Evolutionary conservation across 352 stramenopile species (phyloP).

Genomic region (Pythium utonaiense): DNA sequence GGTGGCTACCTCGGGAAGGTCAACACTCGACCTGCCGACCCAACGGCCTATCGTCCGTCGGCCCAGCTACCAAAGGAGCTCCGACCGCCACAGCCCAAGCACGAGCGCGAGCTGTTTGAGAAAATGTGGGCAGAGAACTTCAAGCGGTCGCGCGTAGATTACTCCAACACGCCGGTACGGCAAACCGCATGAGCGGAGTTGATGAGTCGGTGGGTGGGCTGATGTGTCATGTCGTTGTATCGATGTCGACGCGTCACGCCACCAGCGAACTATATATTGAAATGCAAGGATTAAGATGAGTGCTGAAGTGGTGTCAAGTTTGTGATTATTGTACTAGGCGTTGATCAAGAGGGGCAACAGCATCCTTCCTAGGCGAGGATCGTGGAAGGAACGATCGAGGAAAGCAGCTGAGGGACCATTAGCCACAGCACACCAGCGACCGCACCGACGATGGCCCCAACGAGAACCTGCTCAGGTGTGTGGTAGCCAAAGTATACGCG

Average conservation of each 20-base stretch:
- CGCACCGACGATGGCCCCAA: neutral
- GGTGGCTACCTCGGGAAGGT: slow-evolving; percentile 74
- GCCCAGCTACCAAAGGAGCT: slow-evolving; percentile 83
- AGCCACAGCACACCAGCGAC: neutral
- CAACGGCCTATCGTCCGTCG: slow-evolving; percentile 53
- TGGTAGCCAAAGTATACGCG: neutral
- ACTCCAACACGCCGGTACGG: slow-evolving; percentile 23
- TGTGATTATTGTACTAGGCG: no score
- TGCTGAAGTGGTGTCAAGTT: neutral
- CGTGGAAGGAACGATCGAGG: neutral
- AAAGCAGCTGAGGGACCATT: neutral
- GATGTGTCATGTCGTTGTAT: no score
- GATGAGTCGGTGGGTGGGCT: neutral
- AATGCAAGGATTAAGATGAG: neutral
- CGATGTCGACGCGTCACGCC: no score
- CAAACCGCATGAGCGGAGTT: slow-evolving; percentile 11
- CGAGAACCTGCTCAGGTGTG: neutral
- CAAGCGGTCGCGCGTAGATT: slow-evolving; percentile 84
- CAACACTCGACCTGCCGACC: slow-evolving; percentile 68
- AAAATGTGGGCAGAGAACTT: slow-evolving; percentile 98
- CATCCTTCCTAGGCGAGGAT: no score
- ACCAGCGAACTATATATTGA: slow-evolving; percentile 7
- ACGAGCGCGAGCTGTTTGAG: slow-evolving; percentile 95
- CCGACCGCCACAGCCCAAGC: slow-evolving; percentile 90
- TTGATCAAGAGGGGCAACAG: no score